Conservation (phyloP, 495 filamentous ascomycete genomes). For the Penicillium roqueforti region DNA sequence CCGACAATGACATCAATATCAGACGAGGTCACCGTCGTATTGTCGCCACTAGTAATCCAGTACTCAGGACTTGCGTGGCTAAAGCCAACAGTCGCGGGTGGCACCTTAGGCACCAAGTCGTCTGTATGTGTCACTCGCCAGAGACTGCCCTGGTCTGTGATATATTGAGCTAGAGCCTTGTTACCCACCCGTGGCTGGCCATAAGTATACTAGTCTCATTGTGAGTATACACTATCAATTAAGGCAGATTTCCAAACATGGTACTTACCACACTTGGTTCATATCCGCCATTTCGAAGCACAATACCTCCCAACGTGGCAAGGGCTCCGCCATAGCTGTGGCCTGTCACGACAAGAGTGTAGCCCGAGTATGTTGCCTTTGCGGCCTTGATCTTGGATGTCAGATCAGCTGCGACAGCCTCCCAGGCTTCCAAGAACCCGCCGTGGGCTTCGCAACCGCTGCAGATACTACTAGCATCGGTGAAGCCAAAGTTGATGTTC, state of each 20-base stretch:
- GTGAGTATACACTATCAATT: background rate
- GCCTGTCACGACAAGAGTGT: conserved; percentile 56
- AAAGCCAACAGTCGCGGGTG: conserved; percentile 53
- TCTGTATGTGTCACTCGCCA: conserved; percentile 64
- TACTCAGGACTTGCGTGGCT: conserved; percentile 66
- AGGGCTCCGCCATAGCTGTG: conserved; percentile 69
- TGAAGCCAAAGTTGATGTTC: conserved; percentile 47
- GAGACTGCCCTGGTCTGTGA: conserved; percentile 46
- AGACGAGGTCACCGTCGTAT: conserved; percentile 34
- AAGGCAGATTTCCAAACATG: background rate
- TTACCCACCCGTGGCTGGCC: conserved; percentile 68
- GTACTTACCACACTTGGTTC: conserved; percentile 31
- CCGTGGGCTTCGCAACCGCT: conserved; percentile 46
- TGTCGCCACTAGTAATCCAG: conserved; percentile 48
- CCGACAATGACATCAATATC: conserved; percentile 40
- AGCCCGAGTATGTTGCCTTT: conserved; percentile 40
- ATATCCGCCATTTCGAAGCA: conserved; percentile 50
- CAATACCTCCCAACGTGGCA: conserved; percentile 55
- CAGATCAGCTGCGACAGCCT: conserved; percentile 40
- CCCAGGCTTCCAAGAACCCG: conserved; percentile 57
- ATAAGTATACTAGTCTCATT: conserved; percentile 52
- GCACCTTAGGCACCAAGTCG: conserved; percentile 64
- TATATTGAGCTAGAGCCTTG: conserved; percentile 48
- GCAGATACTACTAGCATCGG: conserved; percentile 32
- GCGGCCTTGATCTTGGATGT: conserved; percentile 34